Evolutionary conservation across 140 eudicot genomes (phyloP).

Genomic region (Stevia rebaudiana): DNA sequence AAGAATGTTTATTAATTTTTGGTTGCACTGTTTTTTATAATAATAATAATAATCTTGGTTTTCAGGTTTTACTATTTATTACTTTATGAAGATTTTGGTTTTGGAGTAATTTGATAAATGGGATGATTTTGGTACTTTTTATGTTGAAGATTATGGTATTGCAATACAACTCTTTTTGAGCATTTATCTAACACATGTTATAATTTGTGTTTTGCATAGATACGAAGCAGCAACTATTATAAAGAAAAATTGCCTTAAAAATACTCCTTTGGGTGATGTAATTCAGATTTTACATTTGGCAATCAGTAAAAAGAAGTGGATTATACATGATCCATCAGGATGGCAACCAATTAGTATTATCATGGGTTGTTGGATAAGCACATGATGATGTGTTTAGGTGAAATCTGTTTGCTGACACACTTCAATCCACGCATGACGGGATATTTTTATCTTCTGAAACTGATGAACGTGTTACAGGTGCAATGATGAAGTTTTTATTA

Average conservation of each 20-base stretch:
- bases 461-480: too few species aligned
- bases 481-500: too few species aligned
- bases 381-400: slow-evolving; percentile 8
- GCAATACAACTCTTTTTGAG: too few species aligned
- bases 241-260: slow-evolving; percentile 62
- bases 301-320: slow-evolving; percentile 64
- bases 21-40: too few species aligned
- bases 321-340: slow-evolving; percentile 60
- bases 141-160: too few species aligned
- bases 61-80: too few species aligned
- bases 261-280: slow-evolving; percentile 62
- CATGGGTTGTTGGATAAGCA: slow-evolving; percentile 15
- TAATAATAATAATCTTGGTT: too few species aligned
- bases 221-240: slow-evolving; percentile 82
- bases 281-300: slow-evolving; percentile 78
- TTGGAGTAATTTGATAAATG: too few species aligned
- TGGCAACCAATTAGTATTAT: slow-evolving; percentile 77
- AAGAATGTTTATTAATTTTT: too few species aligned
- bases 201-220: slow-evolving; percentile 31
- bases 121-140: too few species aligned
- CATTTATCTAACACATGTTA: slow-evolving; percentile 2
- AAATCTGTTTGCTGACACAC: background rate
- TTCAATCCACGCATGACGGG: background rate
- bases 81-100: too few species aligned
- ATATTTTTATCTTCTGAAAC: background rate